phyloP scores from a whole-genome alignment of 169 alveolate genomes.

The Miamiensis avidus region DNA sequence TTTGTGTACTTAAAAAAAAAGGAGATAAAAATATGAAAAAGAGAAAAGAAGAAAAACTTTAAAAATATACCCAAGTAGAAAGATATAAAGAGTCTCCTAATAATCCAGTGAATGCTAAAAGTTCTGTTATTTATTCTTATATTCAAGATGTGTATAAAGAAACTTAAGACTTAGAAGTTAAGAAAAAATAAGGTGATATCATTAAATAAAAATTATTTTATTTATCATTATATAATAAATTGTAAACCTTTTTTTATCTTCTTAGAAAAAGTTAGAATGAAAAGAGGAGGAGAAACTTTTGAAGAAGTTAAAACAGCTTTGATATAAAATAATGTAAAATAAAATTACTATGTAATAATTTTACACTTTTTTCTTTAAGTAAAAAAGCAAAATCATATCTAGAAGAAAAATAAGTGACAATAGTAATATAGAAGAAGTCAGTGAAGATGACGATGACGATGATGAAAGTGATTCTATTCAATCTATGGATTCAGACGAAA shows the following conservation, averaged over 20 bases:
- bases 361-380: too few species aligned
- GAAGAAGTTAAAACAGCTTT: not conserved
- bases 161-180: not conserved
- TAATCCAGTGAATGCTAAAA: not conserved
- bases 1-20: not conserved
- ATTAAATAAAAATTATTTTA: too few species aligned
- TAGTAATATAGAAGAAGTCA: not conserved
- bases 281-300: not conserved
- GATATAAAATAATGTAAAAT: too few species aligned
- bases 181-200: too few species aligned
- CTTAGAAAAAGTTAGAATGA: not conserved
- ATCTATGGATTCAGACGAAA: not conserved
- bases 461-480: not conserved
- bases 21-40: too few species aligned
- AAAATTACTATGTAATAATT: too few species aligned
- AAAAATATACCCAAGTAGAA: not conserved
- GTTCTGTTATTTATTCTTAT: not conserved
- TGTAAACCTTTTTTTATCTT: too few species aligned
- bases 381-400: too few species aligned
- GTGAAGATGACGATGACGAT: not conserved
- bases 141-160: not conserved
- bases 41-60: not conserved
- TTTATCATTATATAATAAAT: too few species aligned
- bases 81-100: not conserved
- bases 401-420: too few species aligned